Evolutionary conservation across 257 asterid genomes (phyloP), one percentile per base, ranked within the genome.

Genomic region (Nemophila menziesii): DNA sequence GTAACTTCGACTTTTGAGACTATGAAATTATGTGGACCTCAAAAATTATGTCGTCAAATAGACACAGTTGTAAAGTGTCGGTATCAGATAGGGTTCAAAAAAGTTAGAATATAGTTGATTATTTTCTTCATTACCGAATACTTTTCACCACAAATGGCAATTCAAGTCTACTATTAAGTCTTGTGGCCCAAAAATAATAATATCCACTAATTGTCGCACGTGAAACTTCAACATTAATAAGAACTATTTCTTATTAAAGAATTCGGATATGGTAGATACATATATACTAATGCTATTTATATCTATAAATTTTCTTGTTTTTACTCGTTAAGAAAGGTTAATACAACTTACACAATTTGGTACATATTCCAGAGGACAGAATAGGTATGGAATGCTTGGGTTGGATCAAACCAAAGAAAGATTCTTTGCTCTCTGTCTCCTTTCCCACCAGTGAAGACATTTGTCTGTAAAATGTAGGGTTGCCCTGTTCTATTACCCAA

Each of bases 401-500:
- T 49, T 2, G 92, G 92, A 56, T 80, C 92, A 36, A 76, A 80
- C 92, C 92, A 80, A 23, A 80, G 77, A 37, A 23, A 55, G 42
- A 76, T 69, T 65, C 92, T 68, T 18, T 80, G 92, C 36, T 80
- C 92, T 46, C 66, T 80, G 72, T 80, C 68, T 18, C 92, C 92
- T 46, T 63, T 71, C 2, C 92, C 92, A 2, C 92, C 92, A 0
- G 86, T 63, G 73, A 59, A 80, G 0, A 80, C 76, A 64, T 80
- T 80, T 8, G 92, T 80, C 68, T 80, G 92, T 50, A 80, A 40
- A 3, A 80, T 73, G 66, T 80, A 80, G 5, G 92, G 92, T 24
- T 80, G 77, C 50, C 92, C 92, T 13, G 67, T 68, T 48, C 79
- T 76, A 57, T 80, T 80, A 39, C 92, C 92, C 80, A 80, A 66